Base-by-base conservation (phyloP, 169 alveolate genomes). In the Plasmodium cynomolgi region DNA sequence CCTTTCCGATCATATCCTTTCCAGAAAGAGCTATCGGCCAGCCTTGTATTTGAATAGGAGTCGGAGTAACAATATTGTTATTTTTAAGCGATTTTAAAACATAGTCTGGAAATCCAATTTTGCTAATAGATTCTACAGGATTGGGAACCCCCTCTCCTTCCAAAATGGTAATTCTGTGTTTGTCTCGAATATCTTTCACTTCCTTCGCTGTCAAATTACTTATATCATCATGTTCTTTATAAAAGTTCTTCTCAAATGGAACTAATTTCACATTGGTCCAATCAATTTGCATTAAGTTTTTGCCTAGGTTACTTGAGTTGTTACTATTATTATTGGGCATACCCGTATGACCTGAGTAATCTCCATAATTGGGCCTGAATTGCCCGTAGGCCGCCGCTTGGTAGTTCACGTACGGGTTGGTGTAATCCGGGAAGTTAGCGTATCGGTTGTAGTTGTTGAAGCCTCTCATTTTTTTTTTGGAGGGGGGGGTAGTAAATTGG, bases 11-110 rank as follows among this genome's bases (percentile, higher is more conserved):
- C 96, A 99, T 96, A 95, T 99, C 99, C 39, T 98, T 96, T 26
- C 99, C 99, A 29, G 99, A 96, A 54, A 98, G 93, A 41, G 98
- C 99, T 17, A 98, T 95, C 13, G 99, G 99, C 99, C 99, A 98
- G 37, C 99, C 98, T 92, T 98, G 99, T 75, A 98, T 97, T 95
- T 99, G 99, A 39, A 99, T 99, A 9, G 99, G 98, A 29, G 99
- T 98, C 3, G 99, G 99, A 47, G 95, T 92, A 41, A 91, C 93
- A 96, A 98, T 99, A 56, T 98, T 98, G 2, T 97, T 97, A 44
- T 97, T 92, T 47, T 91, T 83, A 84, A 98, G 95, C 68, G 98
- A 97, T 71, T 98, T 97, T 85, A 97, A 84, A 82, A 98, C 96
- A 96, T 98, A 98, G 82, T 96, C 97, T 37, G 99, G 99, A 95